Evolutionary conservation across 1,139 yeast species (phyloP).

Genomic region (Eremothecium coryli): DNA sequence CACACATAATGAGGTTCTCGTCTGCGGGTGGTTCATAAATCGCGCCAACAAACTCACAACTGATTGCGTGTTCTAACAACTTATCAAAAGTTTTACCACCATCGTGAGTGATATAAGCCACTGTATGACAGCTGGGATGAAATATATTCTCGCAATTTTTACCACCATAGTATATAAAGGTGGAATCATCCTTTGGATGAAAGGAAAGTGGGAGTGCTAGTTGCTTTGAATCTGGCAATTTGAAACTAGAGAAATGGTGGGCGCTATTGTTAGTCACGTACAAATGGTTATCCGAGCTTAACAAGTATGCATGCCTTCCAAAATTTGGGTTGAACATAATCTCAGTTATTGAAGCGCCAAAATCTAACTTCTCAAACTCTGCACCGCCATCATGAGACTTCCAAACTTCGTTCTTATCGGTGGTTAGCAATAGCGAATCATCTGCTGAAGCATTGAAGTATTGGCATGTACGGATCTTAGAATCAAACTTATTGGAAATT

Average conservation of each 20-base stretch:
- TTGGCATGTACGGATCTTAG: slow-evolving; percentile 25
- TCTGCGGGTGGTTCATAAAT: slow-evolving; percentile 35
- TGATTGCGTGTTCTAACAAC: slow-evolving; percentile 42
- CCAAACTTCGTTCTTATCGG: slow-evolving; percentile 42
- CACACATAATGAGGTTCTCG: slow-evolving; percentile 55
- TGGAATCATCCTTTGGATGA: slow-evolving; percentile 46
- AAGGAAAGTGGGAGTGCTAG: slow-evolving; percentile 40
- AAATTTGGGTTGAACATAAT: slow-evolving; percentile 52
- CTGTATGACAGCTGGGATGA: slow-evolving; percentile 41
- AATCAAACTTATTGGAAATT: slow-evolving; percentile 30
- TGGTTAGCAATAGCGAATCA: slow-evolving; percentile 65
- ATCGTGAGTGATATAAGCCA: slow-evolving; percentile 52
- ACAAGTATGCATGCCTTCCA: slow-evolving; percentile 55
- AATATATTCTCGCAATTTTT: slow-evolving; percentile 44
- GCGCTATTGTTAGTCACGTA: slow-evolving; percentile 66
- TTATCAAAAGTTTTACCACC: slow-evolving; percentile 54
- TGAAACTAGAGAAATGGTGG: slow-evolving; percentile 37
- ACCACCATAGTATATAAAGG: slow-evolving; percentile 64
- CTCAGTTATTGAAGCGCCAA: slow-evolving; percentile 39
- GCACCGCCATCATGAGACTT: slow-evolving; percentile 77
- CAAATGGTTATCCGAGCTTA: slow-evolving; percentile 44
- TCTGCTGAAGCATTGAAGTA: slow-evolving; percentile 37
- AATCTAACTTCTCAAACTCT: slow-evolving; percentile 41
- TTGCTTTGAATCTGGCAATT: slow-evolving; percentile 44
- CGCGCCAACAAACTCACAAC: slow-evolving; percentile 63